These are phyloP conservation scores for Fusarium cicatricum DNA, from an alignment of 2,329 filamentous ascomycete genomes.

Conservation along the genomic window DNA sequence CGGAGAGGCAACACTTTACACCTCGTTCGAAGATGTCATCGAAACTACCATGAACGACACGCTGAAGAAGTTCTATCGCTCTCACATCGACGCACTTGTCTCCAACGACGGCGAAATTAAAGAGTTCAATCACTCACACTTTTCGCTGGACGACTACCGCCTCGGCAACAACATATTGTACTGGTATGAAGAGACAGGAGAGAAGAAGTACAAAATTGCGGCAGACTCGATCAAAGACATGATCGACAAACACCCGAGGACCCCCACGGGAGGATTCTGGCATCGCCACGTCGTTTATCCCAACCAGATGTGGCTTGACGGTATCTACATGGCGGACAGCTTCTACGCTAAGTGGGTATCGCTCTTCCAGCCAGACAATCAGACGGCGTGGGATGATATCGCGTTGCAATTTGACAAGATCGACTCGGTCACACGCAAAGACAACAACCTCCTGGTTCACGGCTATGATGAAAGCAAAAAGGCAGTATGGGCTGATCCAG, in stretches of 20 bases:
- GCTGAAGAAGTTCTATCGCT: slow-evolving; percentile 53
- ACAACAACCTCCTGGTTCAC: slow-evolving; percentile 56
- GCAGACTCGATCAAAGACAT: slow-evolving; percentile 55
- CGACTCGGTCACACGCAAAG: slow-evolving; percentile 51
- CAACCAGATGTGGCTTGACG: slow-evolving; percentile 67
- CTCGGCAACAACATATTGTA: slow-evolving; percentile 61
- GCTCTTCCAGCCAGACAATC: slow-evolving; percentile 47
- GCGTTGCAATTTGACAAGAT: slow-evolving; percentile 55
- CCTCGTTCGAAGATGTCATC: slow-evolving; percentile 57
- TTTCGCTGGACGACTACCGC: slow-evolving; percentile 61
- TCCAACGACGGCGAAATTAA: slow-evolving; percentile 52
- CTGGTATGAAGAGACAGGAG: slow-evolving; percentile 55
- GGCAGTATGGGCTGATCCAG: slow-evolving; percentile 59
- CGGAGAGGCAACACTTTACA: slow-evolving; percentile 56
- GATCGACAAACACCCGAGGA: slow-evolving; percentile 58
- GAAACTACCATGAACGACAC: slow-evolving; percentile 52
- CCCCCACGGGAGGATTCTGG: slow-evolving; percentile 61
- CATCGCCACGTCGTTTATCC: slow-evolving; percentile 55
- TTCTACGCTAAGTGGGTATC: slow-evolving; percentile 53
- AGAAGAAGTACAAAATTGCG: slow-evolving; percentile 58
- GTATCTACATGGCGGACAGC: slow-evolving; percentile 59
- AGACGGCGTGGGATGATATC: slow-evolving; percentile 54
- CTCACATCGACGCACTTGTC: slow-evolving; percentile 57
- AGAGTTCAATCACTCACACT: slow-evolving; percentile 56
- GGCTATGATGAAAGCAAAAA: slow-evolving; percentile 60